Percentiles rank a stretch among this genome's conserved stretches.
Conservation (phyloP, 2,329 filamentous ascomycete species). For the Seiridium unicorne region DNA sequence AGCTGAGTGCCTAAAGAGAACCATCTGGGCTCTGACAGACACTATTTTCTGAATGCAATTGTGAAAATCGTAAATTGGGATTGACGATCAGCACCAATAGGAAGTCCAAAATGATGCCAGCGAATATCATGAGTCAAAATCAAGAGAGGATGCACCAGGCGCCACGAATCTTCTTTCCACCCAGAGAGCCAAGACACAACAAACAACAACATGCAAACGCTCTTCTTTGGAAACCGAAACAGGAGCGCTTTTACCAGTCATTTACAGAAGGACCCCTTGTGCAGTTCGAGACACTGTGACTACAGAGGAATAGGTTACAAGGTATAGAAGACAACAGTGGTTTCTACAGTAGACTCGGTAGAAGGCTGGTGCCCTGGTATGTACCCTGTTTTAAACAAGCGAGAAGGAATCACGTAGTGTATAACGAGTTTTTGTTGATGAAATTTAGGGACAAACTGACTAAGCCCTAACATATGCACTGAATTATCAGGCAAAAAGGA, state of each 20-base stretch:
- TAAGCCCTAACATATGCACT: slow-evolving; percentile 36
- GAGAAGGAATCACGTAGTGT: slow-evolving; percentile 36
- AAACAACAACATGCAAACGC: background rate
- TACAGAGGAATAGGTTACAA: slow-evolving; percentile 37
- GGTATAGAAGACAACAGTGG: slow-evolving; percentile 38
- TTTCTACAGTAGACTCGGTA: slow-evolving; percentile 40
- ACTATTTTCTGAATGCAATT: too few relatives aligned
- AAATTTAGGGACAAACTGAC: slow-evolving; percentile 41
- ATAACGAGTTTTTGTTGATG: slow-evolving; percentile 31
- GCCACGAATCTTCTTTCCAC: background rate
- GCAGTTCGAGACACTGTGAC: slow-evolving; percentile 8
- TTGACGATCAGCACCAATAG: background rate
- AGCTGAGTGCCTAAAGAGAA: too few relatives aligned
- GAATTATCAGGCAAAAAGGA: slow-evolving; percentile 36
- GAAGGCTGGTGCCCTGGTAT: slow-evolving; percentile 33
- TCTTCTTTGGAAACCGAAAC: background rate
- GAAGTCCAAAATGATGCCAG: background rate
- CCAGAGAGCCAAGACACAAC: background rate
- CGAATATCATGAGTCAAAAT: background rate
- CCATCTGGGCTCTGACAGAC: too few relatives aligned
- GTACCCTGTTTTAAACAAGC: slow-evolving; percentile 38
- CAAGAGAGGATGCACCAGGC: background rate
- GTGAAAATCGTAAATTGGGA: too few relatives aligned
- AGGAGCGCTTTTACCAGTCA: background rate
- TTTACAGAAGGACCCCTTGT: background rate